A percentile compares a stretch with the other conserved stretches of the same genome.
Evolutionary conservation across 2,329 filamentous ascomycete genomes (phyloP).

Genomic region (Cyphellophora attinorum): DNA sequence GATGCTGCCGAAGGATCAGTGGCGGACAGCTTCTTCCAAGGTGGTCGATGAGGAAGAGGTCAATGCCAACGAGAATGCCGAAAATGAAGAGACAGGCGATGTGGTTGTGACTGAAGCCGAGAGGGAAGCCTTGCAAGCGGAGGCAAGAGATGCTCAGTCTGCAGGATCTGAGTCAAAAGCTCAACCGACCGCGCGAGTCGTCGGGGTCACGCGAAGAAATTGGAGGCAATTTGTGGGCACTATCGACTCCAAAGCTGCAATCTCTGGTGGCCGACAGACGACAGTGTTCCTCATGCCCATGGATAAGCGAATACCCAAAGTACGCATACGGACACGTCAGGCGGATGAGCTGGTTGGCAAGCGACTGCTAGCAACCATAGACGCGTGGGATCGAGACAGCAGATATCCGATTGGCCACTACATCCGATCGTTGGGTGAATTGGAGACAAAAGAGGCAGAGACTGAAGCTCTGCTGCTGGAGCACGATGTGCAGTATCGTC

Average conservation of each 20-base stretch:
- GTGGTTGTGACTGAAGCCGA: conserved; percentile 84
- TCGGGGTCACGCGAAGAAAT: conserved; percentile 88
- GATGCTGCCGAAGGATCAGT: conserved; percentile 85
- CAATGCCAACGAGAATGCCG: conserved; percentile 88
- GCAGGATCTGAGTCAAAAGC: conserved; percentile 65
- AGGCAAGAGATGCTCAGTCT: conserved; percentile 76
- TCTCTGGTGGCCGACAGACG: conserved; percentile 76
- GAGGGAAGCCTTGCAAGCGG: conserved; percentile 76
- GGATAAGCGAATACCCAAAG: conserved; percentile 97
- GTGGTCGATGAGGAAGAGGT: conserved; percentile 90
- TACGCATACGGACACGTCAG: conserved; percentile 82
- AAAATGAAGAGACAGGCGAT: conserved; percentile 63
- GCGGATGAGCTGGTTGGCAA: conserved; percentile 82
- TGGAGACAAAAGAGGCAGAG: conserved; percentile 96
- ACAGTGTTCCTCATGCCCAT: conserved; percentile 93
- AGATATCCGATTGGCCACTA: conserved; percentile 90
- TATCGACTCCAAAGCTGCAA: conserved; percentile 63
- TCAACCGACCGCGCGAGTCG: conserved; percentile 84
- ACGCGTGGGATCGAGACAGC: conserved; percentile 89
- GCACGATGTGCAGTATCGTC: conserved; percentile 94
- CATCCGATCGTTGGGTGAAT: conserved; percentile 79
- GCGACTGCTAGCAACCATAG: conserved; percentile 84
- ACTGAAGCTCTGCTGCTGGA: conserved; percentile 90
- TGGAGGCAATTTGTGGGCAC: conserved; percentile 98
- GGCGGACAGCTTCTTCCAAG: conserved; percentile 92